Conservation (phyloP, 2,329 filamentous ascomycete genomes). For the Sphaerulina musiva region DNA sequence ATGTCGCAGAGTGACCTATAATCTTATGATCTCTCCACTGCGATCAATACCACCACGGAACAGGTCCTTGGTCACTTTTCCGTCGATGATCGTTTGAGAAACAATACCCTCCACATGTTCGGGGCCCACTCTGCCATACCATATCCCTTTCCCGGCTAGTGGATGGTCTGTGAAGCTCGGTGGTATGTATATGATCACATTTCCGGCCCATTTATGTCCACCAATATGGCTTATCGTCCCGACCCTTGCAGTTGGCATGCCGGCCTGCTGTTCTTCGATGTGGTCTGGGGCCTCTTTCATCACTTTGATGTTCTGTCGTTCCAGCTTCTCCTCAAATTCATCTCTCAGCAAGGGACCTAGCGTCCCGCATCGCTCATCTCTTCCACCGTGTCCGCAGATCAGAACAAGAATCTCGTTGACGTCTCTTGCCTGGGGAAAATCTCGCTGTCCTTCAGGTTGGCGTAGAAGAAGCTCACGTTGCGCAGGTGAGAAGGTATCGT, state of each 20-base stretch:
- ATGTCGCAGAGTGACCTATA: constrained; percentile 46
- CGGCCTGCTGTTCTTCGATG: background rate
- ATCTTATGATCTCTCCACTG: constrained; percentile 28
- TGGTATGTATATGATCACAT: constrained; percentile 74
- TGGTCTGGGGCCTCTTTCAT: constrained; percentile 35
- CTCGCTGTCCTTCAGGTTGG: constrained; percentile 43
- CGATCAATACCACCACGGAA: constrained; percentile 61
- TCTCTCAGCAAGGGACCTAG: constrained; percentile 65
- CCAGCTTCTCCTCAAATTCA: constrained; percentile 62
- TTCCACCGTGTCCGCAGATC: constrained; percentile 78
- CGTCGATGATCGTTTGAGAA: constrained; percentile 60
- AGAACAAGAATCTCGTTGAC: constrained; percentile 67
- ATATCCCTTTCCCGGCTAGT: constrained; percentile 65
- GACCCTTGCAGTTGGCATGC: constrained; percentile 49
- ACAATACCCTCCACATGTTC: constrained; percentile 71
- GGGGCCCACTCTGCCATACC: constrained; percentile 75
- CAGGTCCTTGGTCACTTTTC: constrained; percentile 62
- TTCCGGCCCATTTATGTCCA: constrained; percentile 80
- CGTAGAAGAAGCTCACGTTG: constrained; percentile 43
- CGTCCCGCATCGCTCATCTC: constrained; percentile 76
- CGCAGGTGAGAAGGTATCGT: constrained; percentile 51
- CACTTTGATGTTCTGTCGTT: constrained; percentile 45
- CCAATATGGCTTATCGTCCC: constrained; percentile 73
- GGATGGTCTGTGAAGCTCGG: constrained; percentile 47
- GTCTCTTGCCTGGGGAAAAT: constrained; percentile 53